Conservation (phyloP, 495 filamentous ascomycete species). For the Ramalina peruviana region DNA sequence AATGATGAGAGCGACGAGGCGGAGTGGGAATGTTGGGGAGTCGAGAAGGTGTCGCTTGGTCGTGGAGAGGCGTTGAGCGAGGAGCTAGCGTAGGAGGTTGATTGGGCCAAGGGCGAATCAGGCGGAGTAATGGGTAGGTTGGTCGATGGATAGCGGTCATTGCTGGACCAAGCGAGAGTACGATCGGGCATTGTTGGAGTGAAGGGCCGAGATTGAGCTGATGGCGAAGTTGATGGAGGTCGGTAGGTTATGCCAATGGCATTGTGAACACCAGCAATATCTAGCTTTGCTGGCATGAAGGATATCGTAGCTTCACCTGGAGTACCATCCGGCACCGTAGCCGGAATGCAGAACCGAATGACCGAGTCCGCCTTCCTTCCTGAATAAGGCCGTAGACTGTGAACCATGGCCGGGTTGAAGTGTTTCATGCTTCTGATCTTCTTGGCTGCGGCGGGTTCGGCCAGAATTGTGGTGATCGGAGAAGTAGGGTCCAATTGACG, state of each 20-base stretch:
- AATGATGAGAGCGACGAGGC: conserved; percentile 9
- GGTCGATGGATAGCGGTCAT: neutral
- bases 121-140: conserved; percentile 13
- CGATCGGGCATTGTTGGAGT: conserved; percentile 15
- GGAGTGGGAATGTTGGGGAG: conserved; percentile 4
- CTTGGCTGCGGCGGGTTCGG: conserved; percentile 45
- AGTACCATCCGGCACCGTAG: conserved; percentile 27
- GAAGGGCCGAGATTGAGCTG: conserved; percentile 17
- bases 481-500: conserved; percentile 39
- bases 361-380: conserved; percentile 27
- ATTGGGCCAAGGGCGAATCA: conserved; percentile 10
- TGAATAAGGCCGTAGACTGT: conserved; percentile 36
- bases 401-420: conserved; percentile 41
- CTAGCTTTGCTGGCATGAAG: conserved; percentile 45
- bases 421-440: conserved; percentile 50
- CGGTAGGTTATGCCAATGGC: conserved; percentile 60
- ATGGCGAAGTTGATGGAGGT: conserved; percentile 27
- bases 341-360: conserved; percentile 33
- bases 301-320: conserved; percentile 52
- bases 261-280: conserved; percentile 46
- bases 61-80: conserved; percentile 1
- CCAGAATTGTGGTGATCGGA: conserved; percentile 44
- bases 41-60: conserved; percentile 4
- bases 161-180: neutral
- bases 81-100: conserved; percentile 4